Percentiles rank a stretch among this genome's conserved stretches.
These are phyloP conservation scores for Exophiala aquamarina DNA, from an alignment of 2,329 filamentous ascomycete genomes.

Conservation along the genomic window DNA sequence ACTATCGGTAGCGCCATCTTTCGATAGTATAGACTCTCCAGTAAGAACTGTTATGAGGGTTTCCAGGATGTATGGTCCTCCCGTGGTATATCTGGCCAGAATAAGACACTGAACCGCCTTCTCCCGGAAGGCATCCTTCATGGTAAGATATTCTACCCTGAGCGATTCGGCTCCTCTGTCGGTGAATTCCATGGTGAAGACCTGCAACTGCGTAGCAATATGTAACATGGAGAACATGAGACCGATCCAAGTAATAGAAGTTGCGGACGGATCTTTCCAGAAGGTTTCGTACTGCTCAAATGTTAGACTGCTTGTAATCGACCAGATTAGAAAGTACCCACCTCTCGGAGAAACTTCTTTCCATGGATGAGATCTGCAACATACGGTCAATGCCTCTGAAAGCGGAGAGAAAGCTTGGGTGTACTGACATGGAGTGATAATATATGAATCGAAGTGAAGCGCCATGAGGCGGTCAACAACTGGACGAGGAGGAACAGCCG, in stretches of 20 bases:
- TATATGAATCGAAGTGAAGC: constrained; percentile 30
- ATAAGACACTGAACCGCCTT: constrained; percentile 54
- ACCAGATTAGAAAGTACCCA: constrained; percentile 25
- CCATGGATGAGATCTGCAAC: constrained; percentile 31
- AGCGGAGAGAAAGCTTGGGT: constrained; percentile 22
- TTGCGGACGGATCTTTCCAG: constrained; percentile 40
- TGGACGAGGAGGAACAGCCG: constrained; percentile 30
- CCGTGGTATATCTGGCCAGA: constrained; percentile 55
- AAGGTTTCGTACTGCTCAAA: constrained; percentile 42
- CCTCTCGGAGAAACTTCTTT: constrained; percentile 31
- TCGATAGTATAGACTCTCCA: constrained; percentile 52
- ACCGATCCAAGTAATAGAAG: constrained; percentile 45
- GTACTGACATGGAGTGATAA: constrained; percentile 29
- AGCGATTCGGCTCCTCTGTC: constrained; percentile 28
- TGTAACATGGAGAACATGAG: constrained; percentile 43
- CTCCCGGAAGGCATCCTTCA: constrained; percentile 31
- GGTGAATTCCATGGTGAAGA: constrained; percentile 27
- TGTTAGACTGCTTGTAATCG: constrained; percentile 26
- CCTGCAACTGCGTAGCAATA: constrained; percentile 31
- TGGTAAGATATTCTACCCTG: constrained; percentile 28
- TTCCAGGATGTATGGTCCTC: constrained; percentile 53
- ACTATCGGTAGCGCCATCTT: constrained; percentile 55
- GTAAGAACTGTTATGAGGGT: constrained; percentile 57
- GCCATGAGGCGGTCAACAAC: constrained; percentile 31
- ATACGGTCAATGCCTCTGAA: constrained; percentile 25